Conservation (phyloP, 1,284 basidiomycete genomes). For the Pseudozyma hubeiensis region DNA sequence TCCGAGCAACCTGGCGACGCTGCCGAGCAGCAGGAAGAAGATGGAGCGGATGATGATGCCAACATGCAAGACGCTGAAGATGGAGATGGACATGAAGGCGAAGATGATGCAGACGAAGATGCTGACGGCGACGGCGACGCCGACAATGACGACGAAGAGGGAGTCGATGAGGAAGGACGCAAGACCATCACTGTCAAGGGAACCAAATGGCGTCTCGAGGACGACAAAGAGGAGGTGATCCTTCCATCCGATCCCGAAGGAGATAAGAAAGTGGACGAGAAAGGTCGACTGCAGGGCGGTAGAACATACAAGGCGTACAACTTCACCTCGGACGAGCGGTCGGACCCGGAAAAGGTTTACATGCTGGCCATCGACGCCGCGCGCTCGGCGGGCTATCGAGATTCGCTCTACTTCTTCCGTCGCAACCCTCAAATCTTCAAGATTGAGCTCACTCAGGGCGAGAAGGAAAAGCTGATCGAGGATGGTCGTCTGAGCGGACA, state of each 20-base stretch:
- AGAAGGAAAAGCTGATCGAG: constrained; percentile 91
- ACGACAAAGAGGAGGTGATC: constrained; percentile 86
- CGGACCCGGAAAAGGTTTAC: constrained; percentile 83
- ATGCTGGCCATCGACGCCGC: constrained; percentile 98
- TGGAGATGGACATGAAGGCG: constrained; percentile 9
- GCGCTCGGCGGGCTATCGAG: constrained; percentile 91
- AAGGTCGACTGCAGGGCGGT: constrained; percentile 86
- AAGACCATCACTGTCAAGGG: constrained; percentile 82
- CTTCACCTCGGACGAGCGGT: constrained; percentile 82
- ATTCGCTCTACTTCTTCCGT: constrained; percentile 96
- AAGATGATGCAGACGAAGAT: constrained; percentile 26
- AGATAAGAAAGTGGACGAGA: constrained; percentile 87
- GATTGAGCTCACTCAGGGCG: constrained; percentile 73
- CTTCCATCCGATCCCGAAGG: constrained; percentile 87
- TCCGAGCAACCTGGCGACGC: constrained; percentile 8
- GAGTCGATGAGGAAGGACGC: constrained; percentile 44
- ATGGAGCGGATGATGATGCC: constrained; percentile 19
- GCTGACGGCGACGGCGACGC: constrained; percentile 20
- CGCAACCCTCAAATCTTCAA: constrained; percentile 90
- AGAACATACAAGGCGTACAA: constrained; percentile 88
- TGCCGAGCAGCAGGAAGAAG: constrained; percentile 22
- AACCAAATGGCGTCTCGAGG: constrained; percentile 80
- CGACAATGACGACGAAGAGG: constrained; percentile 27
- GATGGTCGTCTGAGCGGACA: constrained; percentile 87
- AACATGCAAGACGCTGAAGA: constrained; percentile 15